Conservation (phyloP, 257 asterid species). For the Paraleonurus japonicus region DNA sequence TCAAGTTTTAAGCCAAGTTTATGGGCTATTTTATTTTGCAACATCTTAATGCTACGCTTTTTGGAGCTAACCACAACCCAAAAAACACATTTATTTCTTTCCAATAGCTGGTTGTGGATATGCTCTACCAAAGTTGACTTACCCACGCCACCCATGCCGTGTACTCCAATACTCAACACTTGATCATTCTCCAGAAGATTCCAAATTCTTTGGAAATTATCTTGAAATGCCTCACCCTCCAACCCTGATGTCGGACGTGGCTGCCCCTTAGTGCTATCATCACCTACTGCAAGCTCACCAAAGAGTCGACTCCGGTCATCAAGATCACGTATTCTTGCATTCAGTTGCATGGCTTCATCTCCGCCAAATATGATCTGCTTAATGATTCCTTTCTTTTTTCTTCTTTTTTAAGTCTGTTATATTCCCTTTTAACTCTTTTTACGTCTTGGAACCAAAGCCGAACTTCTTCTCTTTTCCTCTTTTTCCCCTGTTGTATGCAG, state of each 20-base stretch:
- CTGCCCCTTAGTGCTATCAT: neutral
- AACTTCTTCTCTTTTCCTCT: constrained; percentile 8
- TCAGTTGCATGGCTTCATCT: neutral
- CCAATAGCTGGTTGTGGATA: neutral
- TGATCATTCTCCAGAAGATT: neutral
- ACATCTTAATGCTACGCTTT: neutral
- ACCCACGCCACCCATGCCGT: constrained; percentile 25
- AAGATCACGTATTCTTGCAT: neutral
- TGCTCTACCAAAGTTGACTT: constrained; percentile 7
- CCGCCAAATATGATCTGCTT: neutral
- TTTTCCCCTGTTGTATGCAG: neutral
- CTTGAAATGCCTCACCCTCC: neutral
- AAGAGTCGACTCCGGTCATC: constrained; percentile 7
- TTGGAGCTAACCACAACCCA: constrained; percentile 17
- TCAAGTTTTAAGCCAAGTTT: neutral
- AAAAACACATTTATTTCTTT: neutral
- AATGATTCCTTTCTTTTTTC: neutral
- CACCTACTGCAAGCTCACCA: neutral
- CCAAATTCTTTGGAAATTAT: constrained; percentile 4
- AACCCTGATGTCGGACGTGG: neutral
- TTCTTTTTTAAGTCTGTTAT: neutral
- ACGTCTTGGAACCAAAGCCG: constrained; percentile 11
- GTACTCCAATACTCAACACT: constrained; percentile 15
- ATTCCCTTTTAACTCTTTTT: neutral
- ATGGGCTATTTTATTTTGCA: constrained; percentile 14